These are phyloP conservation scores for Trypanosoma rangeli DNA, from an alignment of 208 protist species.

Conservation along the genomic window DNA sequence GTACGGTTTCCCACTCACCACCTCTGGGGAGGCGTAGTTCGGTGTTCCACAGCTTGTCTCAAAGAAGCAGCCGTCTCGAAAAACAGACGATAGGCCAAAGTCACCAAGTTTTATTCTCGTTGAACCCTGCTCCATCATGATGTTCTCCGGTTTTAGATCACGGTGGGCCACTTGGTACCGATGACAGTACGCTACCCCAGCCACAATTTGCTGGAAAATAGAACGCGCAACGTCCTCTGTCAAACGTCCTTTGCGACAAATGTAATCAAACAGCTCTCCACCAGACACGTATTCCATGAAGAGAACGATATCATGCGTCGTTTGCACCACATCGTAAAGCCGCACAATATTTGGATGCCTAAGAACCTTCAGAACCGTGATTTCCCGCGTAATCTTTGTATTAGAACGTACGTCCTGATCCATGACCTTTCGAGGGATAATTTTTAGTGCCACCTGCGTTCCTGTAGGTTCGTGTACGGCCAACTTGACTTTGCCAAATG, in stretches of 20 bases:
- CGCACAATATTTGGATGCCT: constrained; percentile 98
- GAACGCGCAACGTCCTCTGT: constrained; percentile 85
- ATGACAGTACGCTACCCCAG: constrained; percentile 98
- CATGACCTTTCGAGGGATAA: constrained; percentile 77
- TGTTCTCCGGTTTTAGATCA: constrained; percentile 92
- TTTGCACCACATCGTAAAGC: constrained; percentile 97
- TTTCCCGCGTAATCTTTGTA: constrained; percentile 94
- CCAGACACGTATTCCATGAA: constrained; percentile 98
- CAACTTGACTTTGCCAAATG: constrained; percentile 89
- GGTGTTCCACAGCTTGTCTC: constrained; percentile 87
- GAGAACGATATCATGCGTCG: constrained; percentile 96
- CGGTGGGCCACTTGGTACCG: constrained; percentile 88
- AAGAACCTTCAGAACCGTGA: constrained; percentile 97
- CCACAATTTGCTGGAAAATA: constrained; percentile 98
- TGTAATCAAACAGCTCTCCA: constrained; percentile 98
- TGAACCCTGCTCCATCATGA: constrained; percentile 68
- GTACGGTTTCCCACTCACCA: constrained; percentile 77
- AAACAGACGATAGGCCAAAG: constrained; percentile 84
- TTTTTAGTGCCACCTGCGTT: constrained; percentile 74
- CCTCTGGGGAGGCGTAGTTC: constrained; percentile 86
- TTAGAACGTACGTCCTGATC: constrained; percentile 75
- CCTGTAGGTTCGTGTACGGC: constrained; percentile 95
- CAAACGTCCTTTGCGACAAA: constrained; percentile 93
- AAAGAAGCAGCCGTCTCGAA: constrained; percentile 78
- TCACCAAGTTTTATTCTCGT: constrained; percentile 82